A percentile compares a stretch with the other conserved stretches of the same genome.
These are phyloP conservation scores for Viridothelium virens DNA, from an alignment of 495 filamentous ascomycete species.

Conservation along the genomic window DNA sequence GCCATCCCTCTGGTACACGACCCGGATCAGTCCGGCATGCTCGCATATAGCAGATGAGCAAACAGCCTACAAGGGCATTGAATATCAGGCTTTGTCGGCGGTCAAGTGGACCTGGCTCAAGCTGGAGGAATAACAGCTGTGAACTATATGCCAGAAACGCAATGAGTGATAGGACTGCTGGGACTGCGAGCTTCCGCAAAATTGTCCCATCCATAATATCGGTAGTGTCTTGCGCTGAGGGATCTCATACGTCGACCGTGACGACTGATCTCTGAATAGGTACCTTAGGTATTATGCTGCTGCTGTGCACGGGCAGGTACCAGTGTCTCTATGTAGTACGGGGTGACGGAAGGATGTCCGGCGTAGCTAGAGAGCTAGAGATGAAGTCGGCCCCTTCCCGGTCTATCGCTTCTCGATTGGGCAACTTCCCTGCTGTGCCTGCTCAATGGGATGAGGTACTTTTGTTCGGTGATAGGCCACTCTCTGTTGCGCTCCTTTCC, in stretches of 20 bases:
- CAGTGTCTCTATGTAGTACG: background rate
- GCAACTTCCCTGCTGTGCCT: too few relatives aligned
- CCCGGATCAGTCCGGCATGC: constrained; percentile 76
- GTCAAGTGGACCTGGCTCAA: constrained; percentile 62
- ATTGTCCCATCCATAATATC: constrained; percentile 20
- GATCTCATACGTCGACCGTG: background rate
- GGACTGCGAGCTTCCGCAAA: constrained; percentile 38
- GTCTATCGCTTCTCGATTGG: too few relatives aligned
- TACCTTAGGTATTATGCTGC: too few relatives aligned
- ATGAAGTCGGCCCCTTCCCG: too few relatives aligned
- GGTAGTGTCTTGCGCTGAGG: background rate
- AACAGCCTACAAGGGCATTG: constrained; percentile 62
- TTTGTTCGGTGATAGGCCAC: too few relatives aligned
- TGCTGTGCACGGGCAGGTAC: too few relatives aligned
- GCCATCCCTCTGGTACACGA: constrained; percentile 33
- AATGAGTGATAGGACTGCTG: constrained; percentile 61
- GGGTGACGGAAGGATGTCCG: background rate
- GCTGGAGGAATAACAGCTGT: constrained; percentile 70
- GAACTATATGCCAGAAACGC: constrained; percentile 75
- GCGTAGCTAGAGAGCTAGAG: too few relatives aligned
- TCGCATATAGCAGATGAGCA: constrained; percentile 73
- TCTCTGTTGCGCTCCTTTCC: too few relatives aligned
- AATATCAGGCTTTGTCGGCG: constrained; percentile 55
- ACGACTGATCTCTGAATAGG: too few relatives aligned
- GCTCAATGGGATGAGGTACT: too few relatives aligned